Conservation (phyloP, 2,329 filamentous ascomycete genomes). For the Aspergillus puulaauensis region DNA sequence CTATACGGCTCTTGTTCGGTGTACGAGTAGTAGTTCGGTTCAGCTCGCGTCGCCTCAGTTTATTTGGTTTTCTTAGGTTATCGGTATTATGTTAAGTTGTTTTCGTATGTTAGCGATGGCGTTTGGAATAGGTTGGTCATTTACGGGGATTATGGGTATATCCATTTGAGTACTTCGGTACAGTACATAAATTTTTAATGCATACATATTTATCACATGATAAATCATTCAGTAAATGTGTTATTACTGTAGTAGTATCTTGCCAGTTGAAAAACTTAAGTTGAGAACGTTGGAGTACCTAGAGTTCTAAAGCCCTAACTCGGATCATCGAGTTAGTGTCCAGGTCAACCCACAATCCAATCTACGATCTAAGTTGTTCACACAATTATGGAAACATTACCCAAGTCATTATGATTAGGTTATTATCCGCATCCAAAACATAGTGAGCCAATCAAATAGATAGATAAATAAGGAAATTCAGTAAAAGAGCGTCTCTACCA, state of each 20-base stretch:
- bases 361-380: too few species aligned
- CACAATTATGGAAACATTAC: neutral
- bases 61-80: too few species aligned
- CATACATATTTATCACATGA: neutral
- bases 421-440: neutral
- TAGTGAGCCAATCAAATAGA: neutral
- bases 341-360: too few species aligned
- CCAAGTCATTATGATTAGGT: neutral
- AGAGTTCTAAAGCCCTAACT: too few species aligned
- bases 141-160: too few species aligned
- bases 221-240: too few species aligned
- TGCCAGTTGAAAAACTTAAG: too few species aligned
- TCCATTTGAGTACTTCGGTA: too few species aligned
- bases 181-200: neutral
- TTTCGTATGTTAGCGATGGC: neutral
- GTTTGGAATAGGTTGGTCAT: neutral
- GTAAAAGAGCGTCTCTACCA: neutral
- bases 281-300: too few species aligned
- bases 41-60: too few species aligned
- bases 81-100: neutral
- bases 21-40: neutral
- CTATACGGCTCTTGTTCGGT: neutral
- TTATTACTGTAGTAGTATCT: too few species aligned
- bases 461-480: neutral
- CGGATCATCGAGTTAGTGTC: too few species aligned